Evolutionary conservation across 2,329 filamentous ascomycete genomes (phyloP).

Genomic region (Penicillium brasilianum): DNA sequence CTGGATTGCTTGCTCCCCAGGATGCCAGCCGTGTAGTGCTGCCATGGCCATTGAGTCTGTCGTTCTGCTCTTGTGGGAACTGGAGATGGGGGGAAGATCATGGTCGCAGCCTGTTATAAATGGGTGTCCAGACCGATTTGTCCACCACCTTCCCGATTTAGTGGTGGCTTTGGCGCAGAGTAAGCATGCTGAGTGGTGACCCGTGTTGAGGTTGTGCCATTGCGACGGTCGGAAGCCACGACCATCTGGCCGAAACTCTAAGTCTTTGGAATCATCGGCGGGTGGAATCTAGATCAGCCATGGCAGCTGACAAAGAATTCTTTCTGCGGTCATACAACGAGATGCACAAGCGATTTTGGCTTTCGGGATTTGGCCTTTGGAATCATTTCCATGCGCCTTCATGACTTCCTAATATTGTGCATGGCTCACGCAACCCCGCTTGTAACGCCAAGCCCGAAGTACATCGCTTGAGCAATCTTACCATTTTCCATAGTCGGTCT

Average conservation of each 20-base stretch:
- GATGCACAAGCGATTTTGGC: neutral
- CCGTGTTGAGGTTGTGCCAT: neutral
- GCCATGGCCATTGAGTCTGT: slow-evolving; percentile 7
- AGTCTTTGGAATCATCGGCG: neutral
- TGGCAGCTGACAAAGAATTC: neutral
- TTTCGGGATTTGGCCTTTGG: too few relatives aligned
- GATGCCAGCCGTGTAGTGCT: slow-evolving; percentile 28
- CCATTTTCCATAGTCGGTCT: too few relatives aligned
- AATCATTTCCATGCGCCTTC: too few relatives aligned
- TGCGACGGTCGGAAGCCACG: neutral
- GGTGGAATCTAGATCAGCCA: neutral
- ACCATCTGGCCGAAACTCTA: neutral
- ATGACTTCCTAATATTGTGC: too few relatives aligned
- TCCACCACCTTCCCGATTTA: too few relatives aligned
- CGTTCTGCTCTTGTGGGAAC: neutral
- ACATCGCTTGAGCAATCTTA: too few relatives aligned
- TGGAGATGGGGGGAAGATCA: neutral
- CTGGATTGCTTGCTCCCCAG: slow-evolving; percentile 27
- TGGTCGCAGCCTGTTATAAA: neutral
- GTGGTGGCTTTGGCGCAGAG: neutral
- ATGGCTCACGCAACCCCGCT: too few relatives aligned
- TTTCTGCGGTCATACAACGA: neutral
- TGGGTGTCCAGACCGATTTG: neutral
- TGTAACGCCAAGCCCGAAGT: too few relatives aligned
- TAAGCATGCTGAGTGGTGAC: neutral